Conservation (phyloP, 192 early-diverging fungal species). For the Paraglomus brasilianum region DNA sequence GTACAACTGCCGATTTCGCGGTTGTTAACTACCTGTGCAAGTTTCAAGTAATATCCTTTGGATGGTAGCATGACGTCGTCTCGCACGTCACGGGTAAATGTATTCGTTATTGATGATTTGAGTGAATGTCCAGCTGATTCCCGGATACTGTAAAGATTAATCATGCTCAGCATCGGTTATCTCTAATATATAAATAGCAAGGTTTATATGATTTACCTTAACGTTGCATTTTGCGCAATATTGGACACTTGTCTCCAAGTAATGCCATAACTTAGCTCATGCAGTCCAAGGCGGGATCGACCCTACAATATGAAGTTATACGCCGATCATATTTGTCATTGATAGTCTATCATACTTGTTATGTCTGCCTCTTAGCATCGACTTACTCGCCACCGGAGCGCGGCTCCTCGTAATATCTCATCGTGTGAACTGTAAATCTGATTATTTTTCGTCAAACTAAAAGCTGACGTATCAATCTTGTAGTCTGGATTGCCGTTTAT, state of each 20-base stretch:
- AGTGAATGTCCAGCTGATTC: slow-evolving; percentile 79
- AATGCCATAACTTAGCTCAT: slow-evolving; percentile 68
- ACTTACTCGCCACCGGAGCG: slow-evolving; percentile 56
- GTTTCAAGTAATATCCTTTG: slow-evolving; percentile 53
- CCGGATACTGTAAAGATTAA: slow-evolving; percentile 53
- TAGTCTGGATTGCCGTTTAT: slow-evolving; percentile 70
- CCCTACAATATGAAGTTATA: slow-evolving; percentile 36
- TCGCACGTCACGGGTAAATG: slow-evolving; percentile 66
- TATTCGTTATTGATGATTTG: slow-evolving; percentile 76
- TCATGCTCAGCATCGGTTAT: no score
- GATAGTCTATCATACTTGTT: not conserved
- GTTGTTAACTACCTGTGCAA: slow-evolving; percentile 40
- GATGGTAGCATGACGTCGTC: slow-evolving; percentile 80
- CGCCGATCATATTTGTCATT: not conserved
- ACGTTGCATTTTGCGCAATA: slow-evolving; percentile 55
- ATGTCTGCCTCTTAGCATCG: not conserved
- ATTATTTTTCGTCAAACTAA: slow-evolving; percentile 62
- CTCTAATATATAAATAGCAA: no score
- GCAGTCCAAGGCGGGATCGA: slow-evolving; percentile 49
- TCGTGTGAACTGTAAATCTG: slow-evolving; percentile 71
- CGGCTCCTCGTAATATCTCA: slow-evolving; percentile 63
- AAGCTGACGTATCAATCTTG: slow-evolving; percentile 61
- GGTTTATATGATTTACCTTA: slow-evolving; percentile 45
- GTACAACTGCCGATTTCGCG: no score
- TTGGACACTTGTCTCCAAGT: slow-evolving; percentile 78